Conservation (phyloP, 108 stramenopile species). For the Skeletonema potamos region DNA sequence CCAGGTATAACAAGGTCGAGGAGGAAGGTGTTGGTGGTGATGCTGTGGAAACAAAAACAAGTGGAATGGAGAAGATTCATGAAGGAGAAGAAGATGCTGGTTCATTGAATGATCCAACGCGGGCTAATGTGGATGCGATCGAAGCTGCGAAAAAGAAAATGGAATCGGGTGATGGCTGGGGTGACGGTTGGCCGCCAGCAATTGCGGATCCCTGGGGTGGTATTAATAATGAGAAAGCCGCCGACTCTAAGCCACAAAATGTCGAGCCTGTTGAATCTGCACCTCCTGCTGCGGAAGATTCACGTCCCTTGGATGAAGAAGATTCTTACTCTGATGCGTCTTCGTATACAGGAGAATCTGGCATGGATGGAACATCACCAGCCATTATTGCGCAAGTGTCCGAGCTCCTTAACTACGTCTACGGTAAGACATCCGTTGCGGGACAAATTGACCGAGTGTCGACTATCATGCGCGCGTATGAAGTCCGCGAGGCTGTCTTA, state of each 20-base stretch:
- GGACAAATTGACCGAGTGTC: slow-evolving; percentile 91
- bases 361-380: slow-evolving; percentile 86
- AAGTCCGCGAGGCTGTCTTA: slow-evolving; percentile 87
- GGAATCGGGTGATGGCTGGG: slow-evolving; percentile 21
- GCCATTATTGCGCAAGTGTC: slow-evolving; percentile 92
- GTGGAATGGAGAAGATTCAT: slow-evolving; percentile 47
- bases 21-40: slow-evolving; percentile 46
- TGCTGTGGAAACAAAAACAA: slow-evolving; percentile 20
- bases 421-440: slow-evolving; percentile 88
- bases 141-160: slow-evolving; percentile 63
- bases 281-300: slow-evolving; percentile 16
- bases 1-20: slow-evolving; percentile 77
- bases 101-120: slow-evolving; percentile 34
- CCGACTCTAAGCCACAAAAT: neutral
- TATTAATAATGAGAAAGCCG: slow-evolving; percentile 33
- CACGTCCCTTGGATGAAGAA: slow-evolving; percentile 39
- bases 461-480: slow-evolving; percentile 90
- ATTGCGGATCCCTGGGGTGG: slow-evolving; percentile 47
- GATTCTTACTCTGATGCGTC: slow-evolving; percentile 53
- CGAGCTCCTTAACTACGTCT: slow-evolving; percentile 86
- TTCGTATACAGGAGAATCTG: slow-evolving; percentile 52
- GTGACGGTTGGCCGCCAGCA: slow-evolving; percentile 48
- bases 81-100: slow-evolving; percentile 38
- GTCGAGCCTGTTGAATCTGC: slow-evolving; percentile 13
- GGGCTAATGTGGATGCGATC: slow-evolving; percentile 50